Evolutionary conservation across 306 rosid species (phyloP), one percentile per base, ranked within the genome.

Genomic region (Crataegus laevigata): DNA sequence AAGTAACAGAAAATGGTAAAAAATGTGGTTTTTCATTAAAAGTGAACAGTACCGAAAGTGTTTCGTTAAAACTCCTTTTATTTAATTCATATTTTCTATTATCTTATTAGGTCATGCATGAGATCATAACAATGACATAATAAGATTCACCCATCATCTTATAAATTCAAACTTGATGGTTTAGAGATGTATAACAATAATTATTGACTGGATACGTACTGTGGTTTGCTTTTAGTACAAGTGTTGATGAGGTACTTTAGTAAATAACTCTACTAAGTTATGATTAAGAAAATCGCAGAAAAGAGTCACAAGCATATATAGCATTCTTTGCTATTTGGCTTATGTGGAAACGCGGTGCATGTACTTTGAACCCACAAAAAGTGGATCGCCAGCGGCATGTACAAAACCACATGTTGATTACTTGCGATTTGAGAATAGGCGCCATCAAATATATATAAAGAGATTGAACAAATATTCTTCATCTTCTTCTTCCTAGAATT

Each of bases 341-440:
- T 36, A 1, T 36, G 40, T 36, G 40, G 40, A 36, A 36, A 36
- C 40, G 10, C 40, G 52, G 47, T 21, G 13, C 52, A 1, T 21
- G 11, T 51, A 60, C 28, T 52, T 45, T 62, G 77, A 57, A 69
- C 69, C 80, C 68, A 6, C 4, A 47, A 57, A 70, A 24, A 40
- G 80, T 69, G 86, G 83, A 78, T 78, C 82, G 7, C 51, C 58
- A 22, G 28, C 75, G 21, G 26, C 36, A 62, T 38, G 22, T 21
- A 28, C 29, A 66, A 24, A 25, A 66, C 6, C 72, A 76, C 66
- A 52, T 38, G 79, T 10, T 65, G 74, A 34, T 66, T 66, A 68
- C 79, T 76, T 54, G 73, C n/a, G 32, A 34, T 25, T 29, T 52
- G 21, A 17, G 66, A 72, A 40, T 32, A 6, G 15, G 34, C 7